Evolutionary conservation across 116 monocot genomes (phyloP), one percentile per base, ranked within the genome.

Genomic region (Iris pallida): DNA sequence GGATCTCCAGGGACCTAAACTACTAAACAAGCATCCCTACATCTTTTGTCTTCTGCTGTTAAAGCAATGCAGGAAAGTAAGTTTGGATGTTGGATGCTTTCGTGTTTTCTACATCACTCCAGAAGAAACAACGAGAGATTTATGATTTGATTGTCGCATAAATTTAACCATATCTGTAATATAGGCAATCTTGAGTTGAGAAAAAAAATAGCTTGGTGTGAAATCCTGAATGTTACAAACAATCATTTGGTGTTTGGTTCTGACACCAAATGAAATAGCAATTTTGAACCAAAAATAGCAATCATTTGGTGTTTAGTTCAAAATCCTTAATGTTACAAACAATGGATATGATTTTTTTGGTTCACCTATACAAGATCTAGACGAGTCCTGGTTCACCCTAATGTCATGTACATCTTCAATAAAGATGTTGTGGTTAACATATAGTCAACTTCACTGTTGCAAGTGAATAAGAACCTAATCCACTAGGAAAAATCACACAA

Each of bases 291-390:
- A n/a, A n/a, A n/a, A n/a, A n/a, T n/a, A n/a, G n/a, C n/a, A n/a
- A 93, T 98, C 62, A 82, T 98, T 47, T 93, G 98, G 98, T 98
- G 98, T 80, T 84, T 98, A 78, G 65, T 76, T 72, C 98, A 98
- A 82, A 98, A 86, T 73, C 16, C 67, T 10, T 90, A 98, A 20
- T 90, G 88, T 62, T 86, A 86, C 80, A 83, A 83, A 74, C 93
- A 93, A 58, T 98, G 98, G 98, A 93, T 98, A 72, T 76, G 81
- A 15, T 19, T 4, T 74, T 64, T 61, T 71, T 47, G n/a, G n/a
- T n/a, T n/a, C n/a, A n/a, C n/a, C n/a, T n/a, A n/a, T n/a, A n/a
- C n/a, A n/a, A n/a, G n/a, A n/a, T n/a, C n/a, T n/a, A n/a, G n/a
- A n/a, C n/a, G n/a, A n/a, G n/a, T n/a, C n/a, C n/a, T n/a, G n/a